Conservation (phyloP, 108 stramenopile genomes). For the Cyclostephanos invisitatus region DNA sequence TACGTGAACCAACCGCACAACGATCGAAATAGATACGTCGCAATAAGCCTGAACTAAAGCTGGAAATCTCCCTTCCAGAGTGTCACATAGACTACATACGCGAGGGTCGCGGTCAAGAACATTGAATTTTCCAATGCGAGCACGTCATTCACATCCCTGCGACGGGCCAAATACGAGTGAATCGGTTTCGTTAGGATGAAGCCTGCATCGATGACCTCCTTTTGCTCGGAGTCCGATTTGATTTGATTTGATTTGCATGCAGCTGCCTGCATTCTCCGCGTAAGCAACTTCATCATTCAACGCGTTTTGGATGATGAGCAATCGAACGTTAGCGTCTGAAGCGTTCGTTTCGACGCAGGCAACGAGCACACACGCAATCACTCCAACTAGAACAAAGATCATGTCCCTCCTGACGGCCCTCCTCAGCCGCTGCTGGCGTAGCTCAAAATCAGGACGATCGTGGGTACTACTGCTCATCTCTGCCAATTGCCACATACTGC, state of each 20-base stretch:
- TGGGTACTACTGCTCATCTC: background rate
- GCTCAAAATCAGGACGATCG: background rate
- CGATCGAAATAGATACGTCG: conserved; percentile 29
- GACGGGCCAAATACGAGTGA: conserved; percentile 20
- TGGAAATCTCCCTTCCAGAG: conserved; percentile 42
- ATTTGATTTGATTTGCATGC: background rate
- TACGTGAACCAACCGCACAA: conserved; percentile 51
- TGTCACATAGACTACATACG: conserved; percentile 33
- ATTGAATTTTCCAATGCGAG: conserved; percentile 37
- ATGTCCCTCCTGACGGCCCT: conserved; percentile 27
- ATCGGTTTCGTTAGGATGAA: conserved; percentile 30
- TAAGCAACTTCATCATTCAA: background rate
- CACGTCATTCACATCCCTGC: conserved; percentile 31
- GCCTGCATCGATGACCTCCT: conserved; percentile 40
- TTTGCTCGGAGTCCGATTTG: background rate
- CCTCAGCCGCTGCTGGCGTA: conserved; percentile 16
- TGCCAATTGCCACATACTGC: no score
- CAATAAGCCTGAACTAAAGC: conserved; percentile 33
- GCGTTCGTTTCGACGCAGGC: conserved; percentile 35
- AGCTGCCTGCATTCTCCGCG: background rate
- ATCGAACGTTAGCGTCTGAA: conserved; percentile 16
- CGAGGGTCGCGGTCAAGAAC: conserved; percentile 11
- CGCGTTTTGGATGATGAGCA: background rate
- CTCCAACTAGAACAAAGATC: conserved; percentile 25
- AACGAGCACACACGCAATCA: conserved; percentile 22